Percentiles rank a stretch among this genome's conserved stretches.
phyloP scores from a whole-genome alignment of 176 grass and related monocot species.

The Chloris gayana region DNA sequence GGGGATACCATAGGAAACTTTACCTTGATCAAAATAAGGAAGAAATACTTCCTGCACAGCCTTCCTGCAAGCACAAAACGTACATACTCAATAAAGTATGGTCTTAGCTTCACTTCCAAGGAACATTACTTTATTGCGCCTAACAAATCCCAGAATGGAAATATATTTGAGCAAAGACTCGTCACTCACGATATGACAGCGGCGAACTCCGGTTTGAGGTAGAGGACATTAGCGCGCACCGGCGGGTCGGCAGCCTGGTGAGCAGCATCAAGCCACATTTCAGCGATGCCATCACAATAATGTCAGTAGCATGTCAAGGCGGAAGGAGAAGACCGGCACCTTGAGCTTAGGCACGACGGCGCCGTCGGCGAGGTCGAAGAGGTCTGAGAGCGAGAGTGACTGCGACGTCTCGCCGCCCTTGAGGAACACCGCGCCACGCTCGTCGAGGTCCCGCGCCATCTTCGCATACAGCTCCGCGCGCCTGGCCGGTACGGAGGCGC shows the following conservation, averaged over 20 bases:
- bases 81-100: conserved; percentile 11
- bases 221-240: conserved; percentile 86
- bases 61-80: conserved; percentile 54
- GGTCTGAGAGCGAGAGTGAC: conserved; percentile 75
- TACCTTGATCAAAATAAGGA: conserved; percentile 85
- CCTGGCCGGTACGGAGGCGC: conserved; percentile 45
- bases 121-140: background rate
- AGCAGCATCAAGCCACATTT: background rate
- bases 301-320: background rate
- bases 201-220: conserved; percentile 57
- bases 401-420: conserved; percentile 89
- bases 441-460: conserved; percentile 79
- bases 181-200: conserved; percentile 67
- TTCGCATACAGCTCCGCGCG: conserved; percentile 71
- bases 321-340: conserved; percentile 32
- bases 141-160: background rate
- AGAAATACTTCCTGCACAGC: conserved; percentile 73
- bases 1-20: background rate
- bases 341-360: conserved; percentile 74
- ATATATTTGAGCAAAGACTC: background rate
- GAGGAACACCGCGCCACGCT: conserved; percentile 74
- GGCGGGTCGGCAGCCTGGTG: conserved; percentile 72
- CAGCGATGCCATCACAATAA: background rate
- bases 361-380: conserved; percentile 69
- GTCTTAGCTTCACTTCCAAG: background rate